A percentile compares a stretch with the other conserved stretches of the same genome.
These are phyloP conservation scores for Fomitiporia mediterranea DNA, from an alignment of 1,284 basidiomycete species.

Conservation along the genomic window DNA sequence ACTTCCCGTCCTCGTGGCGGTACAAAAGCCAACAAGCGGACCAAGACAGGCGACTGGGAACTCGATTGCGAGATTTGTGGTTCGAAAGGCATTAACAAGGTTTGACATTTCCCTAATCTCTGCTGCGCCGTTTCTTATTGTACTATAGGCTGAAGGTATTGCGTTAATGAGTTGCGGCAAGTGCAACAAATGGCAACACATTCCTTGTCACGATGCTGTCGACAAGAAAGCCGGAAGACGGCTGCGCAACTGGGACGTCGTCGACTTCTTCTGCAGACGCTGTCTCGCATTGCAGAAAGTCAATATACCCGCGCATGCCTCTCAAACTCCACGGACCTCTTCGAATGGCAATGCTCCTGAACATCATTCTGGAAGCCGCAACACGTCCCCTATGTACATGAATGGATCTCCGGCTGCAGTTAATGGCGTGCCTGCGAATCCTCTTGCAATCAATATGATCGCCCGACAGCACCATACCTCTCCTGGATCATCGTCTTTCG, in stretches of 20 bases:
- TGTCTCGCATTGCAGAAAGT: conserved; percentile 7
- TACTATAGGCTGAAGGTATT: conserved; percentile 61
- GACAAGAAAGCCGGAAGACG: conserved; percentile 54
- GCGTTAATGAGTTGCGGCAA: conserved; percentile 75
- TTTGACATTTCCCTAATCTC: conserved; percentile 31
- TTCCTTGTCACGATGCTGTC: conserved; percentile 65
- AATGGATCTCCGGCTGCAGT: not conserved
- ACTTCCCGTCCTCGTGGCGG: not conserved
- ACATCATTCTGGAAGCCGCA: not conserved
- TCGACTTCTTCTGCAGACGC: conserved; percentile 42
- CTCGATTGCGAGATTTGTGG: conserved; percentile 82
- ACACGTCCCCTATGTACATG: not conserved
- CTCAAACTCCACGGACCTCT: not conserved
- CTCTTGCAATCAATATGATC: not conserved
- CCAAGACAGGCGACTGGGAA: conserved; percentile 56
- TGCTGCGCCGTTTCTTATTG: conserved; percentile 10
- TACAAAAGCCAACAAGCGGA: not conserved
- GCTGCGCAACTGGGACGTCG: conserved; percentile 65
- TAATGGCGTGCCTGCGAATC: not conserved
- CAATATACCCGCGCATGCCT: not conserved
- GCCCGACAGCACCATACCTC: not conserved
- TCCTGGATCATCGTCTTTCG: conserved; percentile 19
- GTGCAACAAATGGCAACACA: conserved; percentile 83
- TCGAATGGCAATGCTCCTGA: not conserved
- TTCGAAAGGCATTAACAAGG: conserved; percentile 63